Base-by-base conservation (phyloP, 2,329 filamentous ascomycete genomes). In the Chrysosphaeria jannelii region DNA sequence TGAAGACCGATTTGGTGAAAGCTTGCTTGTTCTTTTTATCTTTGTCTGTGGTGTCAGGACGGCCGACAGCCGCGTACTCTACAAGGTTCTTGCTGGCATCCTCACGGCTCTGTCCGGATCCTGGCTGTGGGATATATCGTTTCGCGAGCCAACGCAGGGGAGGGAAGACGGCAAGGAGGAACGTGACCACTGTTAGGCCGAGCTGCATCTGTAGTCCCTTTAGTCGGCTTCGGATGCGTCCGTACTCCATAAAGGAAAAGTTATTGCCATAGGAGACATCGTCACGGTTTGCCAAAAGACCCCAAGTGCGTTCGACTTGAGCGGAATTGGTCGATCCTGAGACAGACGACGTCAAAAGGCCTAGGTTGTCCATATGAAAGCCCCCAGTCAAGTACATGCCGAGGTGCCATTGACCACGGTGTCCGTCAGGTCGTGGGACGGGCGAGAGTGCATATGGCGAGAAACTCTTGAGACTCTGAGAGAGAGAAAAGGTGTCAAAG, bases 11-110 rank as follows among this genome's bases (percentile, higher is more conserved):
- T 18, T 51, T 51, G 24, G 51, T 55, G 23, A 50, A 53, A 0
- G 58, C 65, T 33, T 53, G 48, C 41, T 60, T 47, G 9, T 36
- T 36, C 6, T 24, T 25, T 4, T 30, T 31, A 4, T 27, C 29
- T 22, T 34, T 26, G 37, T 40, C 29, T 25, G 19, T 22, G 6
- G 42, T 25, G 32, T 71, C 65, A 0, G 66, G 60, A n/a, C 46
- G 50, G 2, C 57, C 71, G 11, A 72, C 47, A 4, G 53, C 66
- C 8, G 58, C 52, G 35, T 61, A 70, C 36, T 67, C 59, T 14
- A 71, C 40, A 25, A 54, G 50, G 23, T 74, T 58, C 17, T 54
- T 54, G 33, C 48, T 52, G 22, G 52, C 48, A 13, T 48, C 41
- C 34, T 70, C 57, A 14, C 40, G 44, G 10, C 42, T 41, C 3